Percentiles rank a stretch among this genome's conserved stretches.
Evolutionary conservation across 2,329 filamentous ascomycete genomes (phyloP).

Genomic region (Pseudopithomyces maydicus): DNA sequence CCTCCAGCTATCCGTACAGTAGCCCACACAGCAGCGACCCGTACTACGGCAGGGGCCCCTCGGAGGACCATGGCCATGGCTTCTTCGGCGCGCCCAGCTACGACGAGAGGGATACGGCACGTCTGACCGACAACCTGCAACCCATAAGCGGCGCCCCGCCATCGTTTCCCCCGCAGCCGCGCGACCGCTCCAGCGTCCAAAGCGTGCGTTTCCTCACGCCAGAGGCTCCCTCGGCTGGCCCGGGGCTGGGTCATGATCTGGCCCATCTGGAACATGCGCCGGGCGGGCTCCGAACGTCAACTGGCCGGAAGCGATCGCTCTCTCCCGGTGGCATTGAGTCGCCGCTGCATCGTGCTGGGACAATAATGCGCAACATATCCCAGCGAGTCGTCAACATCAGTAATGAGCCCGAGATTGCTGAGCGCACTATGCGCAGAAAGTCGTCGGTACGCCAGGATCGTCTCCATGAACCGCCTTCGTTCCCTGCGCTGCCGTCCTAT

Average conservation of each 20-base stretch:
- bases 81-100: constrained; percentile 60
- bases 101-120: constrained; percentile 64
- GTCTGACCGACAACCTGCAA: constrained; percentile 64
- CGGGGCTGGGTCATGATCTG: constrained; percentile 64
- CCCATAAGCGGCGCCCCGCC: constrained; percentile 59
- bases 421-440: constrained; percentile 70
- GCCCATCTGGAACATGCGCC: constrained; percentile 60
- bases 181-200: constrained; percentile 58
- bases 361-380: constrained; percentile 74
- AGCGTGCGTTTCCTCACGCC: constrained; percentile 59
- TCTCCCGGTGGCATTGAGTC: constrained; percentile 53
- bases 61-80: constrained; percentile 58
- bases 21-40: constrained; percentile 26
- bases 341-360: constrained; percentile 55
- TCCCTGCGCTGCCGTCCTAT: constrained; percentile 59
- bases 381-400: constrained; percentile 97
- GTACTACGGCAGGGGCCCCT: constrained; percentile 50
- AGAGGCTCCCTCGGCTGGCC: constrained; percentile 40
- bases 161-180: constrained; percentile 42
- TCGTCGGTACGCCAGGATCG: constrained; percentile 61
- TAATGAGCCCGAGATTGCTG: constrained; percentile 84
- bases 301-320: constrained; percentile 55
- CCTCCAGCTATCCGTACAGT: constrained; percentile 56
- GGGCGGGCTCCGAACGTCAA: constrained; percentile 31
- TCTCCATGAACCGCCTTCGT: constrained; percentile 57